Conservation (phyloP, 495 filamentous ascomycete species). For the Rostrohypoxylon terebratum region DNA sequence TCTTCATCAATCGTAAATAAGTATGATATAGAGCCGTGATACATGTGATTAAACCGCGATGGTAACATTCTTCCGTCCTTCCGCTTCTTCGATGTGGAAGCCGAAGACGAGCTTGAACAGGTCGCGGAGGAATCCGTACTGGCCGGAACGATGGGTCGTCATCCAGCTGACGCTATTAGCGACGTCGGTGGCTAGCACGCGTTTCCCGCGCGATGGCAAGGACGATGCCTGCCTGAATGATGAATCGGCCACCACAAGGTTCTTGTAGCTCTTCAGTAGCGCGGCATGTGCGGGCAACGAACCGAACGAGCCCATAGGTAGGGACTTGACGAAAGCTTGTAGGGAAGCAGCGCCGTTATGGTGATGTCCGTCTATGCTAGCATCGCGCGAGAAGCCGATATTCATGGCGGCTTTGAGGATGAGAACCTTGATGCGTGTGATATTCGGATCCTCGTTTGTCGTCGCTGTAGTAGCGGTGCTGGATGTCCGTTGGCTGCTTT, state of each 20-base stretch:
- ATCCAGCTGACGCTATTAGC: conserved; percentile 81
- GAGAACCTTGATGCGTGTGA: conserved; percentile 77
- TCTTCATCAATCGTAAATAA: neutral
- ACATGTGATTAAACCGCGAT: conserved; percentile 54
- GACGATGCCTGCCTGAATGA: conserved; percentile 68
- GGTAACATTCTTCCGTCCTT: conserved; percentile 62
- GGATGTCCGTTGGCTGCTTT: conserved; percentile 75
- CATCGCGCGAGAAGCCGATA: conserved; percentile 72
- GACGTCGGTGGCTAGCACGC: conserved; percentile 75
- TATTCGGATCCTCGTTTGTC: conserved; percentile 74
- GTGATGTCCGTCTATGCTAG: conserved; percentile 49
- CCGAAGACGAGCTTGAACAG: conserved; percentile 88
- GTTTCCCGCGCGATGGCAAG: conserved; percentile 65
- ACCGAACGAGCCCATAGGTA: conserved; percentile 83
- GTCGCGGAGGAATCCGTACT: conserved; percentile 80
- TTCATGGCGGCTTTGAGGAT: conserved; percentile 86
- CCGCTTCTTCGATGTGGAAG: conserved; percentile 80
- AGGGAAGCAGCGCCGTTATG: conserved; percentile 60
- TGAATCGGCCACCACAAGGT: conserved; percentile 75
- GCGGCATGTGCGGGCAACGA: conserved; percentile 73
- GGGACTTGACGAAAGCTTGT: conserved; percentile 76
- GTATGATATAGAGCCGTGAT: neutral
- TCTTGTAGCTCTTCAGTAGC: conserved; percentile 81
- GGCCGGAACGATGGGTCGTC: conserved; percentile 57
- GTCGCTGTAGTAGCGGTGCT: conserved; percentile 80